These are phyloP conservation scores for Septoria linicola DNA, from an alignment of 2,329 filamentous ascomycete species.

Conservation along the genomic window DNA sequence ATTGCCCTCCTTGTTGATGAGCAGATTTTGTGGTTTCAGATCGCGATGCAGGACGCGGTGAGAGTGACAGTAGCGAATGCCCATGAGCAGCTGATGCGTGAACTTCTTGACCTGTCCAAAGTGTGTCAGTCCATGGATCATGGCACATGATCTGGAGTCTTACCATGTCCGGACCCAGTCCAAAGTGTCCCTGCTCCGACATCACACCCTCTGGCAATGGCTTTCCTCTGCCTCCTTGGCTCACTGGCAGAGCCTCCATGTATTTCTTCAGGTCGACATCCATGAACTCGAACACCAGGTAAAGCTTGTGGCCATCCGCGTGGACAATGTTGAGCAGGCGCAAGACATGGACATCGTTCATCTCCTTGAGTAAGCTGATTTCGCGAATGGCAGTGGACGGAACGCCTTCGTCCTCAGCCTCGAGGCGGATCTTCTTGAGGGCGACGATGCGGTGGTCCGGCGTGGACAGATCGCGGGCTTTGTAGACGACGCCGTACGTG, in stretches of 20 bases:
- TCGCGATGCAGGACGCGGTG: conserved; percentile 86
- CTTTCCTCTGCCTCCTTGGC: conserved; percentile 81
- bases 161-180: conserved; percentile 70
- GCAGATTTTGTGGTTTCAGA: conserved; percentile 84
- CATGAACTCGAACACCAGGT: conserved; percentile 88
- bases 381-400: conserved; percentile 91
- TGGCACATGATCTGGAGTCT: not conserved
- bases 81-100: conserved; percentile 83
- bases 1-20: conserved; percentile 84
- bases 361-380: conserved; percentile 90
- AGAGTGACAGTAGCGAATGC: conserved; percentile 83
- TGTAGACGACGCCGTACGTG: conserved; percentile 94
- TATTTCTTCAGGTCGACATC: conserved; percentile 93
- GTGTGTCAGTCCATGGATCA: not conserved
- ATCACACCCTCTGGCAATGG: conserved; percentile 70
- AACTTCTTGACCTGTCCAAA: conserved; percentile 70
- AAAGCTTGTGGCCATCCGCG: conserved; percentile 90
- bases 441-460: conserved; percentile 78
- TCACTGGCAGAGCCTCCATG: conserved; percentile 85
- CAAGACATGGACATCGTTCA: conserved; percentile 89
- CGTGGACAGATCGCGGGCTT: conserved; percentile 80
- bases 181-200: conserved; percentile 63
- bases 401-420: conserved; percentile 91
- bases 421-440: conserved; percentile 91
- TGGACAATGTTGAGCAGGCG: conserved; percentile 88